Evolutionary conservation across 306 rosid species (phyloP).

Genomic region (Pterocarpus macrocarpus): DNA sequence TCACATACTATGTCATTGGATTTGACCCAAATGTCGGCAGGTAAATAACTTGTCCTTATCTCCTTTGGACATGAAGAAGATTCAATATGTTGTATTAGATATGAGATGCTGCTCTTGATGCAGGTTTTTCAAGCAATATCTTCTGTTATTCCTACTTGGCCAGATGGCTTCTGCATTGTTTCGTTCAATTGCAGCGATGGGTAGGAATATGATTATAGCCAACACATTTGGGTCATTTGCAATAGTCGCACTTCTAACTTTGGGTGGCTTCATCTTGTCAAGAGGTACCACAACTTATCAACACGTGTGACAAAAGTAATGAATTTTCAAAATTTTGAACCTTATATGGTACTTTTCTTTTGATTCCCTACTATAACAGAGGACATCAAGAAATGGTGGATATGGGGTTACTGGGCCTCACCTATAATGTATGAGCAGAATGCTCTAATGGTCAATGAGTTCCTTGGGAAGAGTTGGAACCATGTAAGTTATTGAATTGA

Average conservation of each 20-base stretch:
- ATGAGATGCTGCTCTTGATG: slow-evolving; percentile 27
- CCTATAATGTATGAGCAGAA: slow-evolving; percentile 78
- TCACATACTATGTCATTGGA: slow-evolving; percentile 74
- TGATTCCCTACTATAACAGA: slow-evolving; percentile 46
- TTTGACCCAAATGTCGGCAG: slow-evolving; percentile 67
- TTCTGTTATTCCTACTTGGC: slow-evolving; percentile 58
- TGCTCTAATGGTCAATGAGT: slow-evolving; percentile 74
- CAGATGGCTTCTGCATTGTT: slow-evolving; percentile 78
- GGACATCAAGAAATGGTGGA: slow-evolving; percentile 70
- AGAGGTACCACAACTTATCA: slow-evolving; percentile 56
- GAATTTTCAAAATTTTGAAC: slow-evolving; percentile 3
- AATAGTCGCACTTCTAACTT: slow-evolving; percentile 53
- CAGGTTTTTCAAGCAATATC: slow-evolving; percentile 70
- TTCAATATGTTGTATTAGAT: neutral
- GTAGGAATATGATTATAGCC: slow-evolving; percentile 65
- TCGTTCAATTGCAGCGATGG: slow-evolving; percentile 59
- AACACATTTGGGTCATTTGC: slow-evolving; percentile 70
- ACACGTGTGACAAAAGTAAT: neutral
- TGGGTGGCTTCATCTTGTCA: slow-evolving; percentile 78
- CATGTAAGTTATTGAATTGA: slow-evolving; percentile 54
- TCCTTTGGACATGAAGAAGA: neutral
- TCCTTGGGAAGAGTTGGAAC: slow-evolving; percentile 72
- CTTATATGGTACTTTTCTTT: slow-evolving; percentile 8
- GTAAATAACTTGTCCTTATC: slow-evolving; percentile 31
- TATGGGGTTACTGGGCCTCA: slow-evolving; percentile 83